Evolutionary conservation across 768 basidiomycete genomes (phyloP).

Genomic region (Xerocomellus intermedius): DNA sequence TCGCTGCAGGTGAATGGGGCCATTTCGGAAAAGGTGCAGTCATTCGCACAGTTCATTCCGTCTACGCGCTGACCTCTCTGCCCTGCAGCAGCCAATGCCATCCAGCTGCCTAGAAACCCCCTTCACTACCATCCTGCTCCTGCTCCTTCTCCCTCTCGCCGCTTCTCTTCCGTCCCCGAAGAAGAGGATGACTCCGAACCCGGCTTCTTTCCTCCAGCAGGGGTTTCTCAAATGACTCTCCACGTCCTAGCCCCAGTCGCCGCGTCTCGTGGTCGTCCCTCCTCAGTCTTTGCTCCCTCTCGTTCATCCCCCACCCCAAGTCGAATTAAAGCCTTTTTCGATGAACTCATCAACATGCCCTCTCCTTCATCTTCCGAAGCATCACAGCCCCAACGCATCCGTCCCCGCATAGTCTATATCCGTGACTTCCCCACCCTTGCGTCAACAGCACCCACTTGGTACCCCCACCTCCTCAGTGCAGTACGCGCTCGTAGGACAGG

Average conservation of each 20-base stretch:
- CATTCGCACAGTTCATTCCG: background rate
- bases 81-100: constrained; percentile 60
- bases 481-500: constrained; percentile 76
- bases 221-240: constrained; percentile 44
- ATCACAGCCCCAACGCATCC: constrained; percentile 24
- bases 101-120: constrained; percentile 72
- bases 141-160: constrained; percentile 28
- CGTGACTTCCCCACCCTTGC: constrained; percentile 80
- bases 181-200: constrained; percentile 51
- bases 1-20: constrained; percentile 88
- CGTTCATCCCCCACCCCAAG: constrained; percentile 48
- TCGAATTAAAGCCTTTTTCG: constrained; percentile 71
- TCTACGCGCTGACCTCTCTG: constrained; percentile 7
- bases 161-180: constrained; percentile 28
- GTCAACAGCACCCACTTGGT: constrained; percentile 72
- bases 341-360: constrained; percentile 68
- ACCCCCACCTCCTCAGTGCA: constrained; percentile 71
- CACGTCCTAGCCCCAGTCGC: constrained; percentile 40
- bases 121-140: constrained; percentile 56
- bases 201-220: constrained; percentile 39
- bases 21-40: constrained; percentile 71
- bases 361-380: constrained; percentile 30
- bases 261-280: constrained; percentile 35
- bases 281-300: constrained; percentile 35
- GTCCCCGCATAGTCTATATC: constrained; percentile 79